Conservation (phyloP, 305 asterid species). For the Solanum hybrid region DNA sequence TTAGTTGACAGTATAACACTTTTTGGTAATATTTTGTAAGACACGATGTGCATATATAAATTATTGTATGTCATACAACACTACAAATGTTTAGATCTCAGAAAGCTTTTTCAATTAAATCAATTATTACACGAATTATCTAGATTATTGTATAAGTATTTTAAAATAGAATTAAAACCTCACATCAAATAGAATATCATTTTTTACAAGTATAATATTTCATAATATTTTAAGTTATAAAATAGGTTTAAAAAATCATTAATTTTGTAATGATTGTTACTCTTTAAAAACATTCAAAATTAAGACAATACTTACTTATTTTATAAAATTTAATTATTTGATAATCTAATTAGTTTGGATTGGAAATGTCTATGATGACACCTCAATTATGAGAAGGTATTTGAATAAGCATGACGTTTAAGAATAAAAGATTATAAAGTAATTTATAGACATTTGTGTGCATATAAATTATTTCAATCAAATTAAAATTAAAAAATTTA, state of each 20-base stretch:
- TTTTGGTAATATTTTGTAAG: not conserved
- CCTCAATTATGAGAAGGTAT: not conserved
- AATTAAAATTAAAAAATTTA: not conserved
- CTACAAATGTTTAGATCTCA: not conserved
- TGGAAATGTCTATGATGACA: not conserved
- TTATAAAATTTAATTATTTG: not conserved
- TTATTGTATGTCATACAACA: not conserved
- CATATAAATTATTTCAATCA: not conserved
- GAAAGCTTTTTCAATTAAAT: not conserved
- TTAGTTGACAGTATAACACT: not conserved
- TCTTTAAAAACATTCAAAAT: not conserved
- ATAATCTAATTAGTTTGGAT: not conserved
- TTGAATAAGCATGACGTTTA: not conserved
- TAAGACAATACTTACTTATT: not conserved
- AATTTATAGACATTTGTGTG: not conserved
- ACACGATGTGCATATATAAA: not conserved
- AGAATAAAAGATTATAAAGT: not conserved
- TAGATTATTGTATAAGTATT: not conserved
- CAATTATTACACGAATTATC: not conserved
- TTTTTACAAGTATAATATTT: not conserved
- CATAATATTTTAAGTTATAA: not conserved
- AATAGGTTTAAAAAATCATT: not conserved
- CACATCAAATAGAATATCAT: not conserved
- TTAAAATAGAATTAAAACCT: not conserved
- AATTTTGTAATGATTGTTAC: not conserved